Base-by-base conservation (phyloP, 2,329 filamentous ascomycete species). In the Penicillium oxalicum region DNA sequence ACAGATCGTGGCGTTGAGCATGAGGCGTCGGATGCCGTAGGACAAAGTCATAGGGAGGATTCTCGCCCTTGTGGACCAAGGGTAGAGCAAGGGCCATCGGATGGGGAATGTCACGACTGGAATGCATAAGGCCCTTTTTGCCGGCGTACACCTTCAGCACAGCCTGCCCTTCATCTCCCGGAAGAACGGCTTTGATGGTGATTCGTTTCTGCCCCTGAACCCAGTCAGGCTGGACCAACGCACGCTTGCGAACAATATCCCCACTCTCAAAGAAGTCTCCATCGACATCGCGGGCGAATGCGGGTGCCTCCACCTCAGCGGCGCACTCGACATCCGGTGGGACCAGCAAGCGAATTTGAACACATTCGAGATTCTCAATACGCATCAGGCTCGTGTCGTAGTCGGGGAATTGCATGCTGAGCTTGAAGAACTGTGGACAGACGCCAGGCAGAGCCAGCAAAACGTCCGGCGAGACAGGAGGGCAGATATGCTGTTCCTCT, bases 1-100 rank as follows among this genome's bases (percentile, higher is more conserved):
- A 98, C 50, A 98, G 84, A 66, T 98, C 93, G 68, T 98, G 91
- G 37, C 91, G 83, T 64, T 95, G 90, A n/a, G 93, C 93, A 67
- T 98, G 93, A 7, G 93, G 93, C 2, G 93, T 98, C 6, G 94
- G 94, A 66, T 98, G 93, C 4, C 93, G 83, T 35, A 86, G 86
- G 40, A 96, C 79, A 69, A 97, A 98, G 50, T 95, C 89, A 68
- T 95, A 98, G 0, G 88, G 82, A 3, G 93, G 93, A 64, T 98
- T 98, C 59, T 91, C 87, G 51, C 93, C 93, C 0, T 83, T 86
- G 69, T 98, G 93, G 34, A 89, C 80, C 44, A 98, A 83, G 0
- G 93, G 91, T n/a, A 98, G 72, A 3, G 90, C 83, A 56, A 97
- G 84, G 0, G 91, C 91, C 46, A 98, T 74, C 2, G 91, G 85